Percentiles rank a stretch among this genome's conserved stretches.
Evolutionary conservation across 1,139 yeast species (phyloP).

Genomic region (Hyphopichia wangnamkhiaoensis): DNA sequence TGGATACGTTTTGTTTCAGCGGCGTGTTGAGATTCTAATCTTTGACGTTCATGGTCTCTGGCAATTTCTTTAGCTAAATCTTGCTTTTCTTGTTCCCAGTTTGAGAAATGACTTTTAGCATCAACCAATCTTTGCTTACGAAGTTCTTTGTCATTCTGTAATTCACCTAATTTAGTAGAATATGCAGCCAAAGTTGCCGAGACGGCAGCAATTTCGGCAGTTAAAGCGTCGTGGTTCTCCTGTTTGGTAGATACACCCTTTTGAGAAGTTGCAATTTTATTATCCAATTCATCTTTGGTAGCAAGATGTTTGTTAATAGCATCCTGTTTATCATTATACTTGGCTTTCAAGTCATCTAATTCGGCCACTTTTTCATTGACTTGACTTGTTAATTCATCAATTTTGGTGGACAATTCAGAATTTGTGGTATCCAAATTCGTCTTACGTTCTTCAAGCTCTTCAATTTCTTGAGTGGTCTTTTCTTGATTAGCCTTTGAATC

Average conservation of each 20-base stretch:
- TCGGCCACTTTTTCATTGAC: conserved; percentile 40
- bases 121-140: conserved; percentile 38
- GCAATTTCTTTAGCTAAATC: conserved; percentile 40
- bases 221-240: conserved; percentile 36
- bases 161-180: conserved; percentile 41
- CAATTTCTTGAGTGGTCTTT: conserved; percentile 47
- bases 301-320: conserved; percentile 34
- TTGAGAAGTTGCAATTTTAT: conserved; percentile 34
- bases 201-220: conserved; percentile 47
- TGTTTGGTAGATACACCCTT: conserved; percentile 39
- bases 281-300: conserved; percentile 44
- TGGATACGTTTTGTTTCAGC: conserved; percentile 48
- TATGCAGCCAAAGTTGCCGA: conserved; percentile 47
- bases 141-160: conserved; percentile 40
- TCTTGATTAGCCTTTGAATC: conserved; percentile 49
- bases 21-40: conserved; percentile 49
- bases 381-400: conserved; percentile 45
- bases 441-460: conserved; percentile 44
- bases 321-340: conserved; percentile 43
- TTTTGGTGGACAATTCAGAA: conserved; percentile 41
- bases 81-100: conserved; percentile 50
- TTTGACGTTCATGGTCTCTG: conserved; percentile 45
- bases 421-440: conserved; percentile 41
- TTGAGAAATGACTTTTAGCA: conserved; percentile 41
- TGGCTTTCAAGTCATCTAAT: conserved; percentile 42